Evolutionary conservation across 2,329 filamentous ascomycete species (phyloP).

Genomic region (Rosellinia necatrix): DNA sequence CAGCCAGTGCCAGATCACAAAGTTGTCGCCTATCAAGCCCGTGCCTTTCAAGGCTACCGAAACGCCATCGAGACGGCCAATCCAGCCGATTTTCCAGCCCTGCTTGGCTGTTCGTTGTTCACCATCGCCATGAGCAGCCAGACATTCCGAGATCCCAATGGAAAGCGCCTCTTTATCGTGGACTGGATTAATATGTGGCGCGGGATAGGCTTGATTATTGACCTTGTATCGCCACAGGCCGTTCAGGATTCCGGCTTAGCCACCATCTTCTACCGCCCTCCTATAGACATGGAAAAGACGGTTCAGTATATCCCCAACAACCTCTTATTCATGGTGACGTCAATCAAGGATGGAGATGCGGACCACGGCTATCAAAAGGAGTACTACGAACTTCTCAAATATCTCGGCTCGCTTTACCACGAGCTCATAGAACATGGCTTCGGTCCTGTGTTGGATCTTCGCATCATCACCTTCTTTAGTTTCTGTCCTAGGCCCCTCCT

Average conservation of each 20-base stretch:
- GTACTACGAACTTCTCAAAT: slow-evolving; percentile 54
- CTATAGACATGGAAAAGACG: slow-evolving; percentile 51
- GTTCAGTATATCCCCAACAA: slow-evolving; percentile 50
- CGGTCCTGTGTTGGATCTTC: slow-evolving; percentile 50
- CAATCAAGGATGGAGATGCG: slow-evolving; percentile 48
- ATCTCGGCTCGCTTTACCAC: slow-evolving; percentile 56
- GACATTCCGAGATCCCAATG: slow-evolving; percentile 53
- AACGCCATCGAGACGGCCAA: slow-evolving; percentile 53
- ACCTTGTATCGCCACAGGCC: slow-evolving; percentile 42
- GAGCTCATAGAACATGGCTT: slow-evolving; percentile 51
- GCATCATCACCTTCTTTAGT: slow-evolving; percentile 59
- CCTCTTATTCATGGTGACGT: slow-evolving; percentile 55
- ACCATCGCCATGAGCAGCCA: slow-evolving; percentile 56
- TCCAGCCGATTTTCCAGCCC: slow-evolving; percentile 53
- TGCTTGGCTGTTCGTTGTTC: slow-evolving; percentile 57
- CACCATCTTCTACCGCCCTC: slow-evolving; percentile 54
- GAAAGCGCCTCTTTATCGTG: slow-evolving; percentile 53
- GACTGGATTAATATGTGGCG: slow-evolving; percentile 63
- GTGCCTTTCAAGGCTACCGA: slow-evolving; percentile 56
- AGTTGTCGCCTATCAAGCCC: slow-evolving; percentile 51
- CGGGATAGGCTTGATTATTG: slow-evolving; percentile 56
- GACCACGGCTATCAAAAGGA: slow-evolving; percentile 46
- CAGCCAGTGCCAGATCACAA: slow-evolving; percentile 47
- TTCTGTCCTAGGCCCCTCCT: slow-evolving; percentile 53
- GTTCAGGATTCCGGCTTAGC: slow-evolving; percentile 50